Percentiles rank a stretch among this genome's conserved stretches.
Conservation (phyloP, 2,329 filamentous ascomycete genomes). For the Calonectria henricotiae region DNA sequence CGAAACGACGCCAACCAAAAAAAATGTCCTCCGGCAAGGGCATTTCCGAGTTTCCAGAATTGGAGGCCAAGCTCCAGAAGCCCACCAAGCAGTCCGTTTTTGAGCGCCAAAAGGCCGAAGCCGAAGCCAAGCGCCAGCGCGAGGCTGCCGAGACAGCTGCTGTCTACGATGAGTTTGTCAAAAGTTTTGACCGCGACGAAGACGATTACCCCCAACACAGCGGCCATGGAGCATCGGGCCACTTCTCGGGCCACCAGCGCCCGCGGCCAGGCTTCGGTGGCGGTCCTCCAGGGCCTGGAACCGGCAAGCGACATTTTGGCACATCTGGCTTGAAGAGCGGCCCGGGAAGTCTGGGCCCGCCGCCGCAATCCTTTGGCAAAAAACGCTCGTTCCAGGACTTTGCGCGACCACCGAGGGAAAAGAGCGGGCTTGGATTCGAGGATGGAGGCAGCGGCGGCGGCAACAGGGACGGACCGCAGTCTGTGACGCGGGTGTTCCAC, state of each 20-base stretch:
- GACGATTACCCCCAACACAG: slow-evolving; percentile 60
- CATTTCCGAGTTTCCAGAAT: slow-evolving; percentile 76
- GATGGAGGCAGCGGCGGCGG: slow-evolving; percentile 53
- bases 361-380: slow-evolving; percentile 66
- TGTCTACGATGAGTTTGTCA: slow-evolving; percentile 89
- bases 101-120: slow-evolving; percentile 90
- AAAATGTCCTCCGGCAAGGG: slow-evolving; percentile 68
- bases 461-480: slow-evolving; percentile 64
- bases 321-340: slow-evolving; percentile 72
- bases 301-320: slow-evolving; percentile 77
- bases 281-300: slow-evolving; percentile 49
- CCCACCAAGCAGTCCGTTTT: slow-evolving; percentile 89
- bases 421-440: slow-evolving; percentile 57
- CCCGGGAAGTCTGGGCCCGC: slow-evolving; percentile 74
- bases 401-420: slow-evolving; percentile 57
- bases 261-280: slow-evolving; percentile 52
- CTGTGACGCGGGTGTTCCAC: slow-evolving; percentile 80
- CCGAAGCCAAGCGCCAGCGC: slow-evolving; percentile 87
- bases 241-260: slow-evolving; percentile 41
- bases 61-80: slow-evolving; percentile 84
- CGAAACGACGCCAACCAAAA: background rate
- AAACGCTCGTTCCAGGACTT: slow-evolving; percentile 69
- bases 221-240: slow-evolving; percentile 32
- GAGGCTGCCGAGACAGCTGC: slow-evolving; percentile 91
- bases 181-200: slow-evolving; percentile 79